Conservation (phyloP, 139 green algal genomes). For the Monoraphidium neglectum region DNA sequence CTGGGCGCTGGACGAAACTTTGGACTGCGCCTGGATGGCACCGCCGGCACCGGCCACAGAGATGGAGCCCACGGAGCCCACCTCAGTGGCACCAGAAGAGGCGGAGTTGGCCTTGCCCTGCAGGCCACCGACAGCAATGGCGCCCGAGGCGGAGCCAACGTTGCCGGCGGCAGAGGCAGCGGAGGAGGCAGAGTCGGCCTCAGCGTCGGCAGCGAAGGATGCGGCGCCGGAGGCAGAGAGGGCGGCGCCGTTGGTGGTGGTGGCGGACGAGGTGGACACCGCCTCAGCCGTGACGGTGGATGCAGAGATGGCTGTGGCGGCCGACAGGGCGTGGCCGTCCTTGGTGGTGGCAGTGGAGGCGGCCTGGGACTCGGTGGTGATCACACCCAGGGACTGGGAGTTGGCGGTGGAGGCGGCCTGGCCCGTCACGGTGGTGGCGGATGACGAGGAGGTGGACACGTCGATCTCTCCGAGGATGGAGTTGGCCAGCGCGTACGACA, state of each 20-base stretch:
- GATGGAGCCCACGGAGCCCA: conserved; percentile 13
- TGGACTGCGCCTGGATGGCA: conserved; percentile 25
- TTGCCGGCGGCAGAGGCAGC: conserved; percentile 29
- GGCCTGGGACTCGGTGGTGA: conserved; percentile 1
- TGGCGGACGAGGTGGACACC: background rate
- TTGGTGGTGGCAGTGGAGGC: background rate
- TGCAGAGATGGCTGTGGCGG: conserved; percentile 1
- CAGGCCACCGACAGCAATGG: conserved; percentile 1
- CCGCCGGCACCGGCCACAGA: conserved; percentile 10
- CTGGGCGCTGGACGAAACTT: conserved; percentile 17
- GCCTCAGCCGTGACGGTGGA: background rate
- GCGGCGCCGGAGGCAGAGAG: background rate
- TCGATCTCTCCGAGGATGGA: background rate
- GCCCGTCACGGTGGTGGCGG: conserved; percentile 14
- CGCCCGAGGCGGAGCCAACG: conserved; percentile 9
- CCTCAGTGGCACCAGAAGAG: conserved; percentile 4
- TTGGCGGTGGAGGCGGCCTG: background rate
- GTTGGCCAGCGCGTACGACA: conserved; percentile 16
- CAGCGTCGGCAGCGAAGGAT: conserved; percentile 1
- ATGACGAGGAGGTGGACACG: background rate
- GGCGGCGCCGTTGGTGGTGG: conserved; percentile 4
- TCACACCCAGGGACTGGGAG: background rate
- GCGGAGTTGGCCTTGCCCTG: conserved; percentile 29
- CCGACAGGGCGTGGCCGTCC: conserved; percentile 16
- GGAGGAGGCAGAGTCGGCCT: conserved; percentile 18